A percentile compares a stretch with the other conserved stretches of the same genome.
phyloP scores from a whole-genome alignment of 495 filamentous ascomycete species.

The Podospora australis region DNA sequence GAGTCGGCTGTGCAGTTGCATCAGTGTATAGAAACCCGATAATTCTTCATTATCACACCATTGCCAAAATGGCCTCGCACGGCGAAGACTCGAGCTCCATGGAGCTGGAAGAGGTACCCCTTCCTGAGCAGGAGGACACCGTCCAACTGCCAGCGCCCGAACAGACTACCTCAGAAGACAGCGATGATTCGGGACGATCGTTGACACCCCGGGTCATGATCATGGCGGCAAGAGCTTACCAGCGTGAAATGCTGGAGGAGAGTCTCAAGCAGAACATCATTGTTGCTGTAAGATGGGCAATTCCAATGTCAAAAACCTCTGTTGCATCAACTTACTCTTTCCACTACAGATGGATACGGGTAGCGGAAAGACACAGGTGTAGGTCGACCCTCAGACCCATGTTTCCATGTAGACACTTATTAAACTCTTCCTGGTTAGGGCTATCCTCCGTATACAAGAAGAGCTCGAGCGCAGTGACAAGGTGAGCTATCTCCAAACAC shows the following conservation, averaged over 20 bases:
- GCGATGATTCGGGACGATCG: too few species aligned
- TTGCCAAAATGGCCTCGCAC: too few species aligned
- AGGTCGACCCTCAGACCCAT: slow-evolving; percentile 24
- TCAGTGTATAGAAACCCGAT: too few species aligned
- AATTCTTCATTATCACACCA: too few species aligned
- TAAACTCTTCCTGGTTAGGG: slow-evolving; percentile 45
- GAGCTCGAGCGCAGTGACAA: slow-evolving; percentile 65
- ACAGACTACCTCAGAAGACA: too few species aligned
- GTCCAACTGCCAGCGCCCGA: too few species aligned
- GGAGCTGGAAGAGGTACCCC: too few species aligned
- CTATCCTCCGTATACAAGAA: slow-evolving; percentile 65
- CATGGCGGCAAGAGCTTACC: slow-evolving; percentile 62
- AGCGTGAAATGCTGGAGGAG: slow-evolving; percentile 84
- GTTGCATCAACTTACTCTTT: neutral
- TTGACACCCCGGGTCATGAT: too few species aligned
- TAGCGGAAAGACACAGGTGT: slow-evolving; percentile 89
- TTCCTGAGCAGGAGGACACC: too few species aligned
- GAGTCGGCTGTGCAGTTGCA: too few species aligned
- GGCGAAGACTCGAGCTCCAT: too few species aligned
- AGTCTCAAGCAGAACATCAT: slow-evolving; percentile 77
- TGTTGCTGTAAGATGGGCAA: slow-evolving; percentile 54
- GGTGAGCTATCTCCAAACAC: slow-evolving; percentile 31
- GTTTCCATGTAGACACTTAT: neutral
- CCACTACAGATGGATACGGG: slow-evolving; percentile 78
- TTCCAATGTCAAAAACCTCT: neutral